A percentile compares a stretch with the other conserved stretches of the same genome.
Evolutionary conservation across 2,329 filamentous ascomycete species (phyloP).

Genomic region (Periconia sp.): DNA sequence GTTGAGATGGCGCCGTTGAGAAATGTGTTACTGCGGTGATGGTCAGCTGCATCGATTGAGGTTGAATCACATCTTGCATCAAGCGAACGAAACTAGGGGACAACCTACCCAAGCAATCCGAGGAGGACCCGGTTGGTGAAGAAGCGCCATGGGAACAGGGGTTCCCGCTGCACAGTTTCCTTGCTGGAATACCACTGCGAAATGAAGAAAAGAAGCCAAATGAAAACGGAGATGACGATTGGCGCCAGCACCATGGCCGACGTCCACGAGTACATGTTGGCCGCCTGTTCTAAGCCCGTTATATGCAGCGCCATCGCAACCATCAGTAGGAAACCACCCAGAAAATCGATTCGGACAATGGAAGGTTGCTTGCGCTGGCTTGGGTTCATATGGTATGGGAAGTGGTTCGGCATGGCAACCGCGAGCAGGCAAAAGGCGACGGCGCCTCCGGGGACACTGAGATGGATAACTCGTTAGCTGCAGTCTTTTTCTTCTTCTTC

Average conservation of each 20-base stretch:
- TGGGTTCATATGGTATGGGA: background rate
- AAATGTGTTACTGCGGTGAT: background rate
- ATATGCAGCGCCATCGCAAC: constrained; percentile 2
- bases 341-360: constrained; percentile 3
- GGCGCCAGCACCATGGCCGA: constrained; percentile 1
- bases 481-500: background rate
- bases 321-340: constrained; percentile 2
- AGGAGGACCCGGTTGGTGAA: constrained; percentile 1
- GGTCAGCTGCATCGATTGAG: background rate
- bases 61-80: background rate
- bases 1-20: background rate
- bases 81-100: background rate
- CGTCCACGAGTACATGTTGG: constrained; percentile 1
- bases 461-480: background rate
- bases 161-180: background rate
- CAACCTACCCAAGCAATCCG: constrained; percentile 6
- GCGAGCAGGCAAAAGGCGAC: background rate
- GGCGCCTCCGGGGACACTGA: background rate
- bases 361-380: background rate
- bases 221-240: constrained; percentile 3
- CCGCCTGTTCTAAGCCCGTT: constrained; percentile 6
- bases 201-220: constrained; percentile 6
- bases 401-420: background rate
- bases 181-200: constrained; percentile 2
- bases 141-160: constrained; percentile 12